Evolutionary conservation across 192 early-diverging fungal genomes (phyloP).

Genomic region (Coemansia sp.): DNA sequence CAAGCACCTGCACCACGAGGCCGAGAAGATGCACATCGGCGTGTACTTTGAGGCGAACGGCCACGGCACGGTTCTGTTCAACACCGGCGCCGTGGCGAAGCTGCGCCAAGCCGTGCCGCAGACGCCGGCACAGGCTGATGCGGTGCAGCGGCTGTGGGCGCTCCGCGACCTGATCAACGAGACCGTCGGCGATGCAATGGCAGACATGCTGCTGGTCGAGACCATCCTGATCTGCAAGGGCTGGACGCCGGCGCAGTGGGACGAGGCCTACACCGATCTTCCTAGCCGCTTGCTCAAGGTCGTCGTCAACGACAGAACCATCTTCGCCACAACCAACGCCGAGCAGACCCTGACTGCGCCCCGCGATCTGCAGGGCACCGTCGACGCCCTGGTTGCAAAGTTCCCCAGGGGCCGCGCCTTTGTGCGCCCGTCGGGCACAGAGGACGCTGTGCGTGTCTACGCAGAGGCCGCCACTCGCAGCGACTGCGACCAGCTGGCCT

Average conservation of each 20-base stretch:
- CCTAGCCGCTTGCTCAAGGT: conserved; percentile 97
- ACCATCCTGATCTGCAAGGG: conserved; percentile 81
- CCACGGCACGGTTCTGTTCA: conserved; percentile 98
- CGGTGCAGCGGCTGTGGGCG: conserved; percentile 75
- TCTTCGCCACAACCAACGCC: conserved; percentile 96
- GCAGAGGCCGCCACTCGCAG: conserved; percentile 94
- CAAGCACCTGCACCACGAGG: conserved; percentile 99
- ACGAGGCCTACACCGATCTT: conserved; percentile 90
- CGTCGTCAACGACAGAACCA: conserved; percentile 77
- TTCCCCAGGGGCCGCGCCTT: conserved; percentile 88
- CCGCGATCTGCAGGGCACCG: conserved; percentile 79
- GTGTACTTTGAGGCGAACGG: conserved; percentile 99
- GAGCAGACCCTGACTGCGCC: conserved; percentile 90
- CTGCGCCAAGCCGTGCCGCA: conserved; percentile 34
- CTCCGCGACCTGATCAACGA: conserved; percentile 97
- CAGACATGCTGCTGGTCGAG: conserved; percentile 95
- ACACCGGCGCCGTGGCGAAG: conserved; percentile 69
- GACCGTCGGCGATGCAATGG: conserved; percentile 96
- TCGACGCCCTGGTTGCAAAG: conserved; percentile 82
- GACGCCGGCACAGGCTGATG: conserved; percentile 74
- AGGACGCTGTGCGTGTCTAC: conserved; percentile 98
- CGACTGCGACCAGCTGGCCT: conserved; percentile 85
- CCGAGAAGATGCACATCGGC: conserved; percentile 94
- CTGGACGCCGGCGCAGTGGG: conserved; percentile 86
- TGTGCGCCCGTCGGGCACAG: conserved; percentile 97